Conservation (phyloP, 768 basidiomycete species). For the Rhizopogon vesiculosus region DNA sequence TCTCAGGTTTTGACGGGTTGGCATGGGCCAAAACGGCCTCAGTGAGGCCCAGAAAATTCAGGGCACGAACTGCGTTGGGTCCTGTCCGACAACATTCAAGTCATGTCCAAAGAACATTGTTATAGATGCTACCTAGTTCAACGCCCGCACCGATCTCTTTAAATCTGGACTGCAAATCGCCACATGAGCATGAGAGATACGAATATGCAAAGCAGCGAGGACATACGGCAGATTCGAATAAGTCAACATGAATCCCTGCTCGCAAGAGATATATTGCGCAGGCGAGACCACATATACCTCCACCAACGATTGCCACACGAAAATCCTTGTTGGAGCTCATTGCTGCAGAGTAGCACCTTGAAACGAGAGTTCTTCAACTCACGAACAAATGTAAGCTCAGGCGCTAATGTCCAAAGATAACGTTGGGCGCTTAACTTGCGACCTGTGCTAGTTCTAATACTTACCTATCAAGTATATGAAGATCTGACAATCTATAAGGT, state of each 20-base stretch:
- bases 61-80: slow-evolving; percentile 44
- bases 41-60: slow-evolving; percentile 39
- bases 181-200: background rate
- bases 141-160: slow-evolving; percentile 55
- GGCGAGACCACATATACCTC: slow-evolving; percentile 50
- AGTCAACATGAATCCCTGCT: slow-evolving; percentile 39
- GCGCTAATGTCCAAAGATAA: too few relatives aligned
- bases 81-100: slow-evolving; percentile 24
- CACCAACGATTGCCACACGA: slow-evolving; percentile 49
- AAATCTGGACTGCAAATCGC: slow-evolving; percentile 34
- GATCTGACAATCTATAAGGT: too few relatives aligned
- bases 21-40: slow-evolving; percentile 35
- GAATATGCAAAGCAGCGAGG: background rate
- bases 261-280: slow-evolving; percentile 40
- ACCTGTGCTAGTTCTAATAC: too few relatives aligned
- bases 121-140: slow-evolving; percentile 35
- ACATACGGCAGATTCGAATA: slow-evolving; percentile 51
- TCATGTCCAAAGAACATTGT: background rate
- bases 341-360: background rate
- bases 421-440: too few relatives aligned
- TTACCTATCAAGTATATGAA: too few relatives aligned
- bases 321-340: slow-evolving; percentile 31
- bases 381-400: too few relatives aligned
- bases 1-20: slow-evolving; percentile 27
- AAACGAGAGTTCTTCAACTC: too few relatives aligned